Evolutionary conservation across 1,284 basidiomycete genomes (phyloP), one percentile per base, ranked within the genome.

Genomic region (Trichosporon sp.): DNA sequence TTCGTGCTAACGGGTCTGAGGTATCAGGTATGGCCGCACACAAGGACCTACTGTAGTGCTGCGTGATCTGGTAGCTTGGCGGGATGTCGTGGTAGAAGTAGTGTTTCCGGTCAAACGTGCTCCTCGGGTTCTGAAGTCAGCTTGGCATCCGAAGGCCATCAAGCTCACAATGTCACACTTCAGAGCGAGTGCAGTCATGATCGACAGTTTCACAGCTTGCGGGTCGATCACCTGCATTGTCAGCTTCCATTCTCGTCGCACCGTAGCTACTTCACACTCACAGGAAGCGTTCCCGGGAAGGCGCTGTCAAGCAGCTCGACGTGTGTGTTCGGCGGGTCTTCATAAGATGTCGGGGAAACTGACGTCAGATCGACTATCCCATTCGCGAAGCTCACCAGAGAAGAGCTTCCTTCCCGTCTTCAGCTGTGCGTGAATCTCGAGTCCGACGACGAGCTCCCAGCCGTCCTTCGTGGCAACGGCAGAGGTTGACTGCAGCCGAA

Each of bases 81-180:
- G 97, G 94, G 38, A 98, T 88, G 83, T 99, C 96, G 1, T 93
- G 89, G 81, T 99, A 99, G 84, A 98, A 98, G 82, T 99, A 99
- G 82, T 99, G 96, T 81, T 99, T 99, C 76, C 96, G 87, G 84
- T 99, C 96, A 76, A 98, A 98, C 1, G 91, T 87, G 0, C 92
- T 96, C n/a, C 87, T 86, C 0, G 76, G 77, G 76, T 93, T 91
- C 83, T 85, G 71, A 1, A 14, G 43, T 73, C 32, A 75, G 71
- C 54, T 63, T 2, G 4, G 4, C 3, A 35, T 31, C 2, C 19
- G n/a, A 3, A 14, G 4, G 8, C 26, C 26, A 10, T 5, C 38
- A 11, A 70, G 40, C 82, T 75, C 48, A 84, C 84, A 8, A 98
- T 87, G 0, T 88, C 76, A 61, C 92, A 90, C 43, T 90, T 85